phyloP scores from a whole-genome alignment of 805 yeast genomes.

The Wickerhamiella cacticola region DNA sequence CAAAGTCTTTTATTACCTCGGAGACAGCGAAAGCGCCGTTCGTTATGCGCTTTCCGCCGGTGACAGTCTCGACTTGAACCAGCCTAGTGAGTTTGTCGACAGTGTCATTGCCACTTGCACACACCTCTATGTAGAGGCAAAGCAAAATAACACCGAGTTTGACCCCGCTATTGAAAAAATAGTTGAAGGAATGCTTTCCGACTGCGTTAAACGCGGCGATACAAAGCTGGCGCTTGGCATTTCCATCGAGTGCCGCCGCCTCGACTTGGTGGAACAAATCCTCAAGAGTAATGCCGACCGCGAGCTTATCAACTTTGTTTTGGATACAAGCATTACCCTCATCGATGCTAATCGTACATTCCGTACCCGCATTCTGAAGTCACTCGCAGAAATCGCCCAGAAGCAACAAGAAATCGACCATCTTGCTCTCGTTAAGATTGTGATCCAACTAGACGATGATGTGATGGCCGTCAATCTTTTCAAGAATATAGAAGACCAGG shows the following conservation, averaged over 20 bases:
- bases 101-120: constrained; percentile 91
- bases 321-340: constrained; percentile 53
- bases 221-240: constrained; percentile 77
- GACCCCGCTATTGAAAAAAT: constrained; percentile 55
- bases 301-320: constrained; percentile 45
- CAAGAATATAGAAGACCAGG: constrained; percentile 40
- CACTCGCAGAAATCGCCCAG: constrained; percentile 45
- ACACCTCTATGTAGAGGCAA: constrained; percentile 58
- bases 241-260: constrained; percentile 73
- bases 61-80: constrained; percentile 59
- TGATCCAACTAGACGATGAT: constrained; percentile 75
- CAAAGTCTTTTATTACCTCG: constrained; percentile 80
- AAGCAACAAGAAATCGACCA: constrained; percentile 56
- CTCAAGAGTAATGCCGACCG: constrained; percentile 30
- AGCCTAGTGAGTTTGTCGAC: constrained; percentile 75
- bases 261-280: constrained; percentile 61
- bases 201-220: constrained; percentile 63
- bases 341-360: constrained; percentile 47
- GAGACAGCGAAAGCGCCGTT: constrained; percentile 86
- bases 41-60: constrained; percentile 81
- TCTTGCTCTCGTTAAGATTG: constrained; percentile 70
- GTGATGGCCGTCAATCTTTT: constrained; percentile 58
- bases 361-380: constrained; percentile 50
- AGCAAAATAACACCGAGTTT: constrained; percentile 38
- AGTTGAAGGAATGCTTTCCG: constrained; percentile 76